Percentiles rank a stretch among this genome's conserved stretches.
These are phyloP conservation scores for Suillus cothurnatus DNA, from an alignment of 768 basidiomycete species.

Conservation along the genomic window DNA sequence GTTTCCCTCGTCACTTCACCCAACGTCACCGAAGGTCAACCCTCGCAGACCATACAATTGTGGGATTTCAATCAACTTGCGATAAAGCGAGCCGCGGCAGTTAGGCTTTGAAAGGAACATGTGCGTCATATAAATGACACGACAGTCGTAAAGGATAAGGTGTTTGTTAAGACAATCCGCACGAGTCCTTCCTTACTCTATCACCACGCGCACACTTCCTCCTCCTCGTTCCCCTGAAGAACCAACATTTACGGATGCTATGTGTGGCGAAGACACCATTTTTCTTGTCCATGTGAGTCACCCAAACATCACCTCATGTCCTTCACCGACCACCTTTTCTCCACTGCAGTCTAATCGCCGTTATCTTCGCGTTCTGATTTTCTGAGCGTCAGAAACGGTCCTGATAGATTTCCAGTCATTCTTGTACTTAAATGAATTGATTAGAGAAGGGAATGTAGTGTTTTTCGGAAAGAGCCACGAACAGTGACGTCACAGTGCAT, in stretches of 20 bases:
- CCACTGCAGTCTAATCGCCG: constrained; percentile 21
- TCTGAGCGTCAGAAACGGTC: constrained; percentile 13
- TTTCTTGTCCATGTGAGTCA: constrained; percentile 48
- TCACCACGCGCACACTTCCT: constrained; percentile 31
- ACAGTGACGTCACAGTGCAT: no score
- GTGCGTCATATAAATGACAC: constrained; percentile 24
- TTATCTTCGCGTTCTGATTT: constrained; percentile 31
- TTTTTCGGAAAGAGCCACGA: no score
- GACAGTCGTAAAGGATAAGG: constrained; percentile 25
- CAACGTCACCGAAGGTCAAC: not conserved
- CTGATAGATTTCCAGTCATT: no score
- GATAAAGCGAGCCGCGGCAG: constrained; percentile 24
- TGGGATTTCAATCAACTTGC: constrained; percentile 56
- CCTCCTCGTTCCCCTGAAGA: constrained; percentile 12
- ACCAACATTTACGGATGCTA: constrained; percentile 31
- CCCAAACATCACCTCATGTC: not conserved
- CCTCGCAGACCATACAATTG: constrained; percentile 34
- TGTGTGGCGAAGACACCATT: constrained; percentile 61
- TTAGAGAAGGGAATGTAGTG: no score
- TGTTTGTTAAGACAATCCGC: constrained; percentile 43
- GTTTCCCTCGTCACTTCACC: constrained; percentile 27
- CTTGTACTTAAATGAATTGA: no score
- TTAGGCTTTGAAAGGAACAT: not conserved
- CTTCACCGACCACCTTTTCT: not conserved
- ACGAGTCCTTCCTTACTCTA: constrained; percentile 51